Percentiles rank a stretch among this genome's conserved stretches.
Conservation (phyloP, 1,284 basidiomycete species). For the Moniliophthora roreri region DNA sequence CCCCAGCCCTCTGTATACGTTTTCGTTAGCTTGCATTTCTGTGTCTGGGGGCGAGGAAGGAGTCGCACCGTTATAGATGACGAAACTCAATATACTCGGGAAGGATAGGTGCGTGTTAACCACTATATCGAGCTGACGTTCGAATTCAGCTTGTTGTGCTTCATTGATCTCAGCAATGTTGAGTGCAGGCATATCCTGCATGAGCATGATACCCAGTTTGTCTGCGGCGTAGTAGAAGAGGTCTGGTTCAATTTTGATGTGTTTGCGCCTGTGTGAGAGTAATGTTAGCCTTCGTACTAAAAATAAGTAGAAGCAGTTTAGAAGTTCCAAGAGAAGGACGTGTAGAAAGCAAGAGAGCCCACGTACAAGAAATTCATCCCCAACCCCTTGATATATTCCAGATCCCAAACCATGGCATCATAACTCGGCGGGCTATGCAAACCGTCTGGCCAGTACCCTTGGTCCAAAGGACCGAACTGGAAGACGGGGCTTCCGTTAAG, state of each 20-base stretch:
- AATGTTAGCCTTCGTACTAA: not conserved
- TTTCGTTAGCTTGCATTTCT: not conserved
- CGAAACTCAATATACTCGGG: constrained; percentile 14
- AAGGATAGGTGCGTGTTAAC: constrained; percentile 13
- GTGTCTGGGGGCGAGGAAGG: not conserved
- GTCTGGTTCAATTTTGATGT: constrained; percentile 19
- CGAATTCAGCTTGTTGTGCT: constrained; percentile 15
- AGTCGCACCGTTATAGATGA: constrained; percentile 16
- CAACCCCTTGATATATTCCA: constrained; percentile 16
- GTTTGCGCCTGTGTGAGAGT: constrained; percentile 13
- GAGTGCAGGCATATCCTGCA: constrained; percentile 18
- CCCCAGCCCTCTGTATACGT: constrained; percentile 18
- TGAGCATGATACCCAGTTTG: constrained; percentile 12
- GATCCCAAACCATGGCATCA: constrained; percentile 16
- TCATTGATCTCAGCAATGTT: constrained; percentile 7
- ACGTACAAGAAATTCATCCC: constrained; percentile 17
- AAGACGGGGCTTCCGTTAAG: constrained; percentile 16
- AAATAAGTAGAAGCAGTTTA: too few species aligned
- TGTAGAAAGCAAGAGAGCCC: not conserved
- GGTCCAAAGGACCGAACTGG: constrained; percentile 18
- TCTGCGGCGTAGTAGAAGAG: constrained; percentile 16
- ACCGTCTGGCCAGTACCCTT: constrained; percentile 19
- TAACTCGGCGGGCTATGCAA: constrained; percentile 15
- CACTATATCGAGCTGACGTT: constrained; percentile 16
- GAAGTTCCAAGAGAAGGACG: too few species aligned